Base-by-base conservation (phyloP, 129 eudicot genomes). In the Dittrichia graveolens region DNA sequence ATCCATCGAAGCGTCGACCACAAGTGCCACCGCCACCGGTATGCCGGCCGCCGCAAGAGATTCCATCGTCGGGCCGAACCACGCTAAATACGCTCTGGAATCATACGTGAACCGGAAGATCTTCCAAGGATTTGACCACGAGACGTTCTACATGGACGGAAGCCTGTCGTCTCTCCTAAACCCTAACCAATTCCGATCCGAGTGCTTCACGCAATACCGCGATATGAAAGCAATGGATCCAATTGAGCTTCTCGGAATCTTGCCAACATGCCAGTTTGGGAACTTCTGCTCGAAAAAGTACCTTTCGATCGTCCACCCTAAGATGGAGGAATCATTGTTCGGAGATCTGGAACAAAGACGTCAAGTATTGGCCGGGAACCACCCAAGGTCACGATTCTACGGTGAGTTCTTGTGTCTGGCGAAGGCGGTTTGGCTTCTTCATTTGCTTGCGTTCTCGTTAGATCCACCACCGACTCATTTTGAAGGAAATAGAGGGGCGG, bases 161-260 rank as follows among this genome's bases (percentile, higher is more conserved):
- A 87, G 96, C 81, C 85, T 94, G 5, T 88, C 92, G 16, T 94
- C 97, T 1, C 88, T 94, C 61, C 89, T 90, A 71, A 84, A 90
- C 83, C 97, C 97, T 0, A 84, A 88, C 77, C 98, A 94, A 66
- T 90, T 84, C 85, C 91, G 98, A 7, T 61, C 81, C 0, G 96
- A 90, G 38, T 94, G 97, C 83, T 94, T 87, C 87, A 88, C 96
- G 5, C 95, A 94, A 82, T 94, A 79, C 72, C 78, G 89, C 5
- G 98, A 94, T 82, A 94, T 94, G 98, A 94, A 94, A 68, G 81
- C 97, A 53, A 94, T 94, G 98, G 98, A 94, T 75, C 97, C 98
- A 11, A 75, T 84, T 8, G 98, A 94, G 79, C 95, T 94, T 8
- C 93, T 94, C 24, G 95, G 98, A 46, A 86, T 94, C 57, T 81